Conservation (phyloP, 1,284 basidiomycete genomes). For the Trametes pubescens region DNA sequence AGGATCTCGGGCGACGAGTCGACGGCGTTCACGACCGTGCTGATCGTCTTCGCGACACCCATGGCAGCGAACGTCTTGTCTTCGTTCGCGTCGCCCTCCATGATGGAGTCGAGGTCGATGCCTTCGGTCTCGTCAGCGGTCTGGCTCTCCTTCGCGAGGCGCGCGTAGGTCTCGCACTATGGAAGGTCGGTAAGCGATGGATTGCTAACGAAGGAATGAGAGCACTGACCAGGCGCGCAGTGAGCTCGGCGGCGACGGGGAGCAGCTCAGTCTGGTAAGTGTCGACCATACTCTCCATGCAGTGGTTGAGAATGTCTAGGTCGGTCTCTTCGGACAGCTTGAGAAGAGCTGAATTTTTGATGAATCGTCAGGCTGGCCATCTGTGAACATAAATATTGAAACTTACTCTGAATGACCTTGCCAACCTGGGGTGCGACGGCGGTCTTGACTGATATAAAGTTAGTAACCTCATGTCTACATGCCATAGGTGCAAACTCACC, state of each 20-base stretch:
- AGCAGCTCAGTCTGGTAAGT: conserved; percentile 86
- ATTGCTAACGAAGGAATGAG: not conserved
- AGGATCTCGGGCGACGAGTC: conserved; percentile 82
- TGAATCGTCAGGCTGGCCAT: not conserved
- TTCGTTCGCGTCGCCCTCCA: conserved; percentile 66
- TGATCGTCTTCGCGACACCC: conserved; percentile 84
- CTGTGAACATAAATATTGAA: not conserved
- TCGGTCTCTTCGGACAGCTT: conserved; percentile 92
- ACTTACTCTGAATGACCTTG: conserved; percentile 84
- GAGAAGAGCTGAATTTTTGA: conserved; percentile 62
- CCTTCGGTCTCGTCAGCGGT: conserved; percentile 59
- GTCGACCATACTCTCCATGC: conserved; percentile 89
- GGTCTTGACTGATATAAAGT: conserved; percentile 59
- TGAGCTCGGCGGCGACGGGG: conserved; percentile 87
- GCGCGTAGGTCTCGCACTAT: conserved; percentile 84
- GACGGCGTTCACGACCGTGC: conserved; percentile 76
- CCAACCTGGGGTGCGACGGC: conserved; percentile 84
- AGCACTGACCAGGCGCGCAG: conserved; percentile 75
- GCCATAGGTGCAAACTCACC: conserved; percentile 49
- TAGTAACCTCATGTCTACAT: not conserved
- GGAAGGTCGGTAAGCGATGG: conserved; percentile 6
- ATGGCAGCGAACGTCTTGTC: conserved; percentile 88
- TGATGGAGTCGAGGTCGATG: conserved; percentile 58
- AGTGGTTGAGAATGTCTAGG: conserved; percentile 83
- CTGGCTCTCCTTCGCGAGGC: conserved; percentile 74